Base-by-base conservation (phyloP, 768 basidiomycete species). In the Galerina sulciceps region DNA sequence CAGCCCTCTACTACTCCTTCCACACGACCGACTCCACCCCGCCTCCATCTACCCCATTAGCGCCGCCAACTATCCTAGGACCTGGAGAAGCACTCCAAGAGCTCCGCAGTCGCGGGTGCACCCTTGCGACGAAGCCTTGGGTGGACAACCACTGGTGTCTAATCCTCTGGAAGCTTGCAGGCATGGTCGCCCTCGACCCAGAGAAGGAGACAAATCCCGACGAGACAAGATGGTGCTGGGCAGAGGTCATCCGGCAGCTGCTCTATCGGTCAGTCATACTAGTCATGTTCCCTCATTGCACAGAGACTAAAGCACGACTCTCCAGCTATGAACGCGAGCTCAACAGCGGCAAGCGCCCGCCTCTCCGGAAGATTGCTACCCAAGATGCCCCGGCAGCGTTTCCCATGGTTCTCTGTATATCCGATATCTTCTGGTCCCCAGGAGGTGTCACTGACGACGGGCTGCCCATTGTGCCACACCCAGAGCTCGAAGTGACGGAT, bases 91-190 rank as follows among this genome's bases (percentile, higher is more conserved):
- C 86, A 1, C 73, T 89, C 15, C 70, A 80, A 22, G 78, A 85
- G 57, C 73, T 94, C 10, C 74, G 80, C 3, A 70, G 71, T 20
- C 75, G 69, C 9, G 91, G 90, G 0, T 95, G 93, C 61, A 70
- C 67, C 2, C 79, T 93, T 20, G 91, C 85, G 2, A 91, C 87
- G 8, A 77, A 85, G 61, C 73, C 79, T 20, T 99, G 97, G 97
- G 87, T 97, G 1, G 84, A 90, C 50, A 98, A 98, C 66, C 95
- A 97, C 65, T 99, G 94, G 92, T 72, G 76, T 10, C 74, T 95
- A 44, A 85, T 99, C 31, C 80, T 99, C 3, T 99, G 97, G 97
- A 99, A 99, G 75, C 74, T 97, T 18, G 93, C 94, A 3, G 90
- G 92, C 11, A 86, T 94, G 82, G 89, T 87, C 1, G 78, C 81